Base-by-base conservation (phyloP, 1,284 basidiomycete species). In the Sporisorium scitamineum region DNA sequence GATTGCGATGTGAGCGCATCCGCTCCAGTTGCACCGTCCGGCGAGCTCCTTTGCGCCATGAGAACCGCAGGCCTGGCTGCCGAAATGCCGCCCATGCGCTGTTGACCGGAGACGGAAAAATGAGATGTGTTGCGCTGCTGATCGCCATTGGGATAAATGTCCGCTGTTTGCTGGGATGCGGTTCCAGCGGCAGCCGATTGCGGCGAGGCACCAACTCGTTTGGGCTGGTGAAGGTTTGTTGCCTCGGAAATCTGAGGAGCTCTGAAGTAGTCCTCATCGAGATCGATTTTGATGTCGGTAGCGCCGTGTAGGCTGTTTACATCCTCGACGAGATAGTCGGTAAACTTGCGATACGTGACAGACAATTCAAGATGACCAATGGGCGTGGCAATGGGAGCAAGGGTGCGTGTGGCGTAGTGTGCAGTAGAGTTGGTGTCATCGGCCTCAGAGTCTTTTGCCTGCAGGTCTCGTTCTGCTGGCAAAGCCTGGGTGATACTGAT, bases 261-360 rank as follows among this genome's bases (percentile, higher is more conserved):
- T 32, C 52, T 41, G 52, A 81, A 81, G 55, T 75, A 81, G 53
- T 80, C 79, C 42, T 81, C 80, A 41, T 81, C 80, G 31, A 81
- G 44, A 11, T 79, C 76, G 18, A 80, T 42, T 26, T 62, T 54
- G 56, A 76, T 62, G 14, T 67, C 61, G 16, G 54, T 47, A 26
- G 74, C 47, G 29, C 20, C 54, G 37, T 45, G 41, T 27, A 63
- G 55, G 11, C 61, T 69, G 34, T 70, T 56, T 7, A 56, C 55
- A 44, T 80, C 76, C 44, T 79, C 67, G 26, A 81, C 51, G 1
- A 63, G 65, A 53, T 69, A 78, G 41, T 68, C 76, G 8, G 64
- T 61, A 7, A 69, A 56, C 45, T 58, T 74, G 13, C 80, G 70
- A 50, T 68, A 80, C 3, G 64, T 66, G n/a, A 81, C 77, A 0